phyloP scores from a whole-genome alignment of 2,329 filamentous ascomycete genomes.

The Venturia aucupariae region DNA sequence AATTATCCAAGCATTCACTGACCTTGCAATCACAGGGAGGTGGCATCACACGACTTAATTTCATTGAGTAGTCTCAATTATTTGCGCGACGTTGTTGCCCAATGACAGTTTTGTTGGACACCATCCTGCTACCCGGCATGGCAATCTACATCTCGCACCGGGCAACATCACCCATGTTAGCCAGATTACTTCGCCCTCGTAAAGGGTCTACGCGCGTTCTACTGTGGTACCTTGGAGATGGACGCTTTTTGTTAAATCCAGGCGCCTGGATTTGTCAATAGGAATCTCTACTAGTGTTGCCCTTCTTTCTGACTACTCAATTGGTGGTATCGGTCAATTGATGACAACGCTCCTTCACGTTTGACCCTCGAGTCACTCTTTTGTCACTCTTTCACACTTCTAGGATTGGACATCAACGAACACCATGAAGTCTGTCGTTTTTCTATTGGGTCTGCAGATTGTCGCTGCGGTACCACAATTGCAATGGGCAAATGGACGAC shows the following conservation, averaged over 20 bases:
- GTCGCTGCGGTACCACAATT: background rate
- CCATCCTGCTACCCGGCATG: background rate
- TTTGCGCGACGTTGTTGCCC: background rate
- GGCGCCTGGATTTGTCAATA: background rate
- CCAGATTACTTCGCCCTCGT: background rate
- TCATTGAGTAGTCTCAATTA: too few species aligned
- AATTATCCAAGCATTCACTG: background rate
- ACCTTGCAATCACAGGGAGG: background rate
- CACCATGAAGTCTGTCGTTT: background rate
- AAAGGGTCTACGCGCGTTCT: background rate
- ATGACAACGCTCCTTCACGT: background rate
- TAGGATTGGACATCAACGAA: background rate
- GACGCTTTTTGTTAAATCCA: background rate
- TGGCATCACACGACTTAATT: background rate
- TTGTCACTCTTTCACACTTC: background rate
- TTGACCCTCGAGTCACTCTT: background rate
- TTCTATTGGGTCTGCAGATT: background rate
- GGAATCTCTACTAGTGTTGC: background rate
- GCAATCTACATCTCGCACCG: conserved; percentile 4
- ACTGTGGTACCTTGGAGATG: background rate
- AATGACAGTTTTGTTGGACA: background rate
- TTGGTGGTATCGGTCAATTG: background rate
- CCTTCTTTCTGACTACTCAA: background rate
- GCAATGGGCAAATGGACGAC: background rate
- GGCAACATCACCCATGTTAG: background rate